Evolutionary conservation across 1,139 yeast species (phyloP).

Genomic region (Blastobotrys capitulatus): DNA sequence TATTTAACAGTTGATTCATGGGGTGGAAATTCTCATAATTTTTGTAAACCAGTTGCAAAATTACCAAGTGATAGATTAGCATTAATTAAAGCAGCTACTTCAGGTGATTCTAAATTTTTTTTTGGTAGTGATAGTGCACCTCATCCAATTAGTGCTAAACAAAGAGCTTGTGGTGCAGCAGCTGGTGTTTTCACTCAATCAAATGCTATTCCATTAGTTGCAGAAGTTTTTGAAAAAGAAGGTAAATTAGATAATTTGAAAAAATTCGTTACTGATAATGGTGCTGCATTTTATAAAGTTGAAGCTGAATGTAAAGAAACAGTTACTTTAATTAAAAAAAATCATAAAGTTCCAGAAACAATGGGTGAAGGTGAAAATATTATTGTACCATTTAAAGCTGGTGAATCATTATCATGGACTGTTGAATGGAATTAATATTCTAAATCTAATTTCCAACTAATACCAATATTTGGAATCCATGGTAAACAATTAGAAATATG

Average conservation of each 20-base stretch:
- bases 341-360: slow-evolving; percentile 51
- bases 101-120: slow-evolving; percentile 89
- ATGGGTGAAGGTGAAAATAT: slow-evolving; percentile 44
- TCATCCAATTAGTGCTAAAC: slow-evolving; percentile 75
- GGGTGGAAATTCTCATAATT: slow-evolving; percentile 95
- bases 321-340: slow-evolving; percentile 39
- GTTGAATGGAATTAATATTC: slow-evolving; percentile 52
- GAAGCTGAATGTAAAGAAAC: slow-evolving; percentile 31
- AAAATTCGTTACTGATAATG: slow-evolving; percentile 71
- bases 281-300: slow-evolving; percentile 63
- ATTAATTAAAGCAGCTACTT: slow-evolving; percentile 77
- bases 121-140: slow-evolving; percentile 99
- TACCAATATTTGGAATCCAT: slow-evolving; percentile 3
- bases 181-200: slow-evolving; percentile 97
- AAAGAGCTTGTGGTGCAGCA: slow-evolving; percentile 77
- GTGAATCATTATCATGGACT: slow-evolving; percentile 67
- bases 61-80: slow-evolving; percentile 80
- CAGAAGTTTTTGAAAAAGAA: slow-evolving; percentile 71
- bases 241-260: slow-evolving; percentile 60
- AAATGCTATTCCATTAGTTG: slow-evolving; percentile 74
- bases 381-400: slow-evolving; percentile 90
- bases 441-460: neutral
- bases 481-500: neutral
- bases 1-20: slow-evolving; percentile 85
- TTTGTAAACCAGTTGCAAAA: slow-evolving; percentile 97